Conservation (phyloP, 352 stramenopile genomes). For the Pythium scleroteichum region DNA sequence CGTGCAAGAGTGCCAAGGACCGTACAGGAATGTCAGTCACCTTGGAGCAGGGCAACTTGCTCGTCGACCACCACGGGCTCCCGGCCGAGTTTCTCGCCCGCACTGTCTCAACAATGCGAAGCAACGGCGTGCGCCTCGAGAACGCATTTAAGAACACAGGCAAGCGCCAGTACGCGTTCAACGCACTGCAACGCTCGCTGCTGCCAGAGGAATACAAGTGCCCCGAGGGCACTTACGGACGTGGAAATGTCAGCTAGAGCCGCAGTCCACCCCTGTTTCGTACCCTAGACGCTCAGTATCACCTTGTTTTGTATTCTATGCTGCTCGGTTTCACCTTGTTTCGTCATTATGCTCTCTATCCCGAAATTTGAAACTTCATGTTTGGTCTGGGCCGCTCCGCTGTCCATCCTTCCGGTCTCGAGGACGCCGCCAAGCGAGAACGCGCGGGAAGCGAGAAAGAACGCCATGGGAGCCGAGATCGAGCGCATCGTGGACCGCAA, state of each 20-base stretch:
- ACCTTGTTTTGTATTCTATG: not conserved
- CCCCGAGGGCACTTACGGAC: slow-evolving; percentile 82
- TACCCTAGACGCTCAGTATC: slow-evolving; percentile 6
- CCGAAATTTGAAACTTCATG: slow-evolving; percentile 25
- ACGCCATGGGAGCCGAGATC: slow-evolving; percentile 60
- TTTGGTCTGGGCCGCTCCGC: not conserved
- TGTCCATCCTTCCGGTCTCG: slow-evolving; percentile 12
- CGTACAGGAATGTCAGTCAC: slow-evolving; percentile 97
- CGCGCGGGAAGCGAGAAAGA: not conserved
- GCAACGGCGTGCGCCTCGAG: slow-evolving; percentile 81
- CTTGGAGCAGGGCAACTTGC: slow-evolving; percentile 90
- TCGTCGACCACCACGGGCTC: slow-evolving; percentile 70
- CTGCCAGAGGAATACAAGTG: slow-evolving; percentile 86
- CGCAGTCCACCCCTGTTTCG: not conserved
- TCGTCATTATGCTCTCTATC: slow-evolving; percentile 5
- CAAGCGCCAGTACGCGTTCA: slow-evolving; percentile 81
- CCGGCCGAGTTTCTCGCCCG: slow-evolving; percentile 48
- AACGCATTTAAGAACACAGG: slow-evolving; percentile 88
- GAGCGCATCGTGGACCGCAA: slow-evolving; percentile 84
- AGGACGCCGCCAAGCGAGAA: not conserved
- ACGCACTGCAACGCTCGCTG: slow-evolving; percentile 77
- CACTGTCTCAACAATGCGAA: slow-evolving; percentile 83
- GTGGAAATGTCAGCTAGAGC: slow-evolving; percentile 66
- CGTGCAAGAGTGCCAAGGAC: slow-evolving; percentile 98
- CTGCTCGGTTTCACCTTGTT: slow-evolving; percentile 11